Conservation (phyloP, 1,139 yeast species). For the Saccharomyces hybrid region DNA sequence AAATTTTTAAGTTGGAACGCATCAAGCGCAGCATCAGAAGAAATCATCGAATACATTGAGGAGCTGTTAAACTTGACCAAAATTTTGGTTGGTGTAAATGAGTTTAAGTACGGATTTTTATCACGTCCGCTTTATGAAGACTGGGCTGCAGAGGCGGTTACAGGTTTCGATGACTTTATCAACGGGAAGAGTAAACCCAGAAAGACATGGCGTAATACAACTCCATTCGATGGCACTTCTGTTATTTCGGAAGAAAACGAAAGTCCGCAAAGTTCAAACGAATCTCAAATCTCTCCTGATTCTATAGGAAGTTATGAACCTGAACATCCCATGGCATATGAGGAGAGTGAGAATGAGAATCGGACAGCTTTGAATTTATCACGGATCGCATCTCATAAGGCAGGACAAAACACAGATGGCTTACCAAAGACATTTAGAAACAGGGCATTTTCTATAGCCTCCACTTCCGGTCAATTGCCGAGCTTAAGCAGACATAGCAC, state of each 20-base stretch:
- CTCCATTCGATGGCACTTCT: conserved; percentile 4
- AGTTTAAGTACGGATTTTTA: conserved; percentile 43
- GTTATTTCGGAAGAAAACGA: conserved; percentile 6
- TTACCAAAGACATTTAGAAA: conserved; percentile 30
- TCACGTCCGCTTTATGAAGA: conserved; percentile 40
- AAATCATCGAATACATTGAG: conserved; percentile 43
- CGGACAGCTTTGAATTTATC: conserved; percentile 15
- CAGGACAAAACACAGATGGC: conserved; percentile 11
- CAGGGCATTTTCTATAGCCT: conserved; percentile 33
- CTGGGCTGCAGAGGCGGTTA: conserved; percentile 37
- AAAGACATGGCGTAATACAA: conserved; percentile 1
- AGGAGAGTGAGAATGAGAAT: neutral
- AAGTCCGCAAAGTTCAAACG: neutral
- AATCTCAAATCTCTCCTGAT: conserved; percentile 8
- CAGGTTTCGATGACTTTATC: conserved; percentile 28
- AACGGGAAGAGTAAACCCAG: conserved; percentile 8
- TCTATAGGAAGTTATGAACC: conserved; percentile 4
- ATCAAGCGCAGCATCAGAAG: conserved; percentile 42
- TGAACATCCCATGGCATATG: conserved; percentile 1
- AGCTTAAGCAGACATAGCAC: conserved; percentile 23
- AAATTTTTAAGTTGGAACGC: conserved; percentile 47
- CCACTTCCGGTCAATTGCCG: conserved; percentile 15
- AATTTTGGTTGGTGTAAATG: conserved; percentile 41
- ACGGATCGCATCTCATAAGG: conserved; percentile 27
- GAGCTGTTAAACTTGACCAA: conserved; percentile 38